Conservation (phyloP, 192 early-diverging fungal species). For the Backusella circina region DNA sequence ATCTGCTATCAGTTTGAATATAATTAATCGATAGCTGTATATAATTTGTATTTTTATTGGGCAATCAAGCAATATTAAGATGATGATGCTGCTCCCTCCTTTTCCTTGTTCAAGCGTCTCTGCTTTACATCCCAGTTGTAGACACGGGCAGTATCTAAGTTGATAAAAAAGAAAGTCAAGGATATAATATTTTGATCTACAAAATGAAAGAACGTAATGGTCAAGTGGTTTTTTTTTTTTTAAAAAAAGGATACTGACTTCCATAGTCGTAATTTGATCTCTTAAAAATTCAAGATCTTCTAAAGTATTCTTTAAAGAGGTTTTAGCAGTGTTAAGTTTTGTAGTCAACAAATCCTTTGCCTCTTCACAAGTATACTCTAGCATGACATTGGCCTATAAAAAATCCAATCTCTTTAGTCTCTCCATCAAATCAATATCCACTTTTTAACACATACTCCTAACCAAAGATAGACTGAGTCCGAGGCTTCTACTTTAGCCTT, state of each 20-base stretch:
- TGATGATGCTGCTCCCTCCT: slow-evolving; percentile 21
- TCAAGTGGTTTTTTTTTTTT: neutral
- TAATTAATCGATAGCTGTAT: neutral
- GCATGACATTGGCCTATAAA: slow-evolving; percentile 93
- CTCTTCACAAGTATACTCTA: slow-evolving; percentile 91
- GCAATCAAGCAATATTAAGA: slow-evolving; percentile 12
- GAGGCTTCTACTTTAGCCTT: slow-evolving; percentile 75
- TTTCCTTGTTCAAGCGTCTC: slow-evolving; percentile 49
- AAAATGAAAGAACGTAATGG: neutral
- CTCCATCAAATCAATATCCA: neutral
- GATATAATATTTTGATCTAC: slow-evolving; percentile 5
- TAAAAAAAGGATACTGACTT: slow-evolving; percentile 69
- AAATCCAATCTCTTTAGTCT: neutral
- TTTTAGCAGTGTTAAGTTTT: slow-evolving; percentile 74
- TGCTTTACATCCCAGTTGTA: slow-evolving; percentile 98
- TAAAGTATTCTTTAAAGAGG: slow-evolving; percentile 65
- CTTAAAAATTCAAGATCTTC: slow-evolving; percentile 93
- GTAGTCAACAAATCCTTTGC: slow-evolving; percentile 71
- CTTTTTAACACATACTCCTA: slow-evolving; percentile 66
- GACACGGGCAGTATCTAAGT: slow-evolving; percentile 83
- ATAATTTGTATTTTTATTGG: neutral
- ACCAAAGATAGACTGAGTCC: slow-evolving; percentile 87
- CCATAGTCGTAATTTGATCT: slow-evolving; percentile 99
- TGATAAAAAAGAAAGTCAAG: slow-evolving; percentile 19
- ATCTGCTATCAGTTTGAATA: neutral